Percentiles rank a stretch among this genome's conserved stretches.
These are phyloP conservation scores for Drechslerella stenobrocha DNA, from an alignment of 2,329 filamentous ascomycete genomes.

Conservation along the genomic window DNA sequence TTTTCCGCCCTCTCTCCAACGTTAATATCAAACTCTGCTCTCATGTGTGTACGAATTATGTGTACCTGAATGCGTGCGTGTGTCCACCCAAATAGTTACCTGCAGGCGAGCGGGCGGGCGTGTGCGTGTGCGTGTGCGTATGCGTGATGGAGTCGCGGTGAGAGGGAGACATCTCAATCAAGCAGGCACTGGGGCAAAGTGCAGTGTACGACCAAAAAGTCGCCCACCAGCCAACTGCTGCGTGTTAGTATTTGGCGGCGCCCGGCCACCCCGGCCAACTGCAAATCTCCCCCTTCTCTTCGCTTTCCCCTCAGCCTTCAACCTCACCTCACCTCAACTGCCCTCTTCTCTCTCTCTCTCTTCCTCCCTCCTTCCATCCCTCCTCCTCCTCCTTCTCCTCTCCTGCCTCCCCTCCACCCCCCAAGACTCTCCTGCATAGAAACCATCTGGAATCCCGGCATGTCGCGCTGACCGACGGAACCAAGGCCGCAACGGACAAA, in stretches of 20 bases:
- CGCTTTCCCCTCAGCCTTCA: no score
- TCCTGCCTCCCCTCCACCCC: constrained; percentile 24
- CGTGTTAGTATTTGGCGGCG: background rate
- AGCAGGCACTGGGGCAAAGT: no score
- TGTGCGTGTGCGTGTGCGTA: no score
- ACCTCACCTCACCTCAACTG: no score
- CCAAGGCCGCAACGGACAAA: constrained; percentile 23
- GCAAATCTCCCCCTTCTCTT: no score
- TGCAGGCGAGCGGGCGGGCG: no score
- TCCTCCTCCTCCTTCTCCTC: constrained; percentile 3
- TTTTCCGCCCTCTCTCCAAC: background rate
- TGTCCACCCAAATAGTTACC: background rate
- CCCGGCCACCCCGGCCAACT: background rate
- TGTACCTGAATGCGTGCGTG: background rate
- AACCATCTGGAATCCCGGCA: constrained; percentile 44
- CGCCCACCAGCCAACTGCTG: background rate
- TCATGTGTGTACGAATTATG: constrained; percentile 28
- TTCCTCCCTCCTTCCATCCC: constrained; percentile 38
- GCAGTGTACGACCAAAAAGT: no score
- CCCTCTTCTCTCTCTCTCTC: constrained; percentile 29
- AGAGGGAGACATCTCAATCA: no score
- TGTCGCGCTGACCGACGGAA: constrained; percentile 47
- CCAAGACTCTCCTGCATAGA: constrained; percentile 17
- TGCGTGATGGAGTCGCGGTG: background rate
- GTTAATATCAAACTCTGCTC: background rate